phyloP scores from a whole-genome alignment of 78 protist genomes.

The Cavenderia fasciculata region DNA sequence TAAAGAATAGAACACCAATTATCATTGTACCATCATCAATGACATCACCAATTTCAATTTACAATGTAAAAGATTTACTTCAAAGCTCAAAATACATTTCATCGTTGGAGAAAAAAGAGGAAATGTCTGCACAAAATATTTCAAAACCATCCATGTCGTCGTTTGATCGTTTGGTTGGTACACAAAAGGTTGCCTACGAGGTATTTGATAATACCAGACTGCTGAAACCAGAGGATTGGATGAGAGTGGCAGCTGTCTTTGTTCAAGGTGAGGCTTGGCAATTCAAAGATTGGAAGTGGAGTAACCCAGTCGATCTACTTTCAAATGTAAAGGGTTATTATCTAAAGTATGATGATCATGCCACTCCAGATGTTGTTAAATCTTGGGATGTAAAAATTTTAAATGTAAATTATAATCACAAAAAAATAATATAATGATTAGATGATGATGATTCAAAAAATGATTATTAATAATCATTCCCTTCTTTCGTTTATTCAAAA shows the following conservation, averaged over 20 bases:
- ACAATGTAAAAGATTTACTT: slow-evolving; percentile 41
- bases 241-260: slow-evolving; percentile 67
- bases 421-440: background rate
- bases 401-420: slow-evolving; percentile 12
- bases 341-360: slow-evolving; percentile 36
- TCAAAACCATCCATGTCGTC: slow-evolving; percentile 21
- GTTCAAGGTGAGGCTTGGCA: slow-evolving; percentile 82
- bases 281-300: slow-evolving; percentile 77
- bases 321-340: slow-evolving; percentile 51
- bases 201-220: slow-evolving; percentile 39
- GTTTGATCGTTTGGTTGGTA: slow-evolving; percentile 31
- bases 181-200: slow-evolving; percentile 53
- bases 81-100: slow-evolving; percentile 24
- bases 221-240: slow-evolving; percentile 63
- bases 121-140: slow-evolving; percentile 37
- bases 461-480: background rate
- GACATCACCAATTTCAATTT: slow-evolving; percentile 54
- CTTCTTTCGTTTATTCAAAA: too few relatives aligned
- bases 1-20: slow-evolving; percentile 54
- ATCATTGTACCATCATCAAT: slow-evolving; percentile 73
- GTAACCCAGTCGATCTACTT: slow-evolving; percentile 41
- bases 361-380: slow-evolving; percentile 53
- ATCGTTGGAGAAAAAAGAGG: slow-evolving; percentile 44
- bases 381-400: slow-evolving; percentile 76
- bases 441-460: background rate